Evolutionary conservation across 2,329 filamentous ascomycete species (phyloP).

Genomic region (Fusarium decemcellulare): DNA sequence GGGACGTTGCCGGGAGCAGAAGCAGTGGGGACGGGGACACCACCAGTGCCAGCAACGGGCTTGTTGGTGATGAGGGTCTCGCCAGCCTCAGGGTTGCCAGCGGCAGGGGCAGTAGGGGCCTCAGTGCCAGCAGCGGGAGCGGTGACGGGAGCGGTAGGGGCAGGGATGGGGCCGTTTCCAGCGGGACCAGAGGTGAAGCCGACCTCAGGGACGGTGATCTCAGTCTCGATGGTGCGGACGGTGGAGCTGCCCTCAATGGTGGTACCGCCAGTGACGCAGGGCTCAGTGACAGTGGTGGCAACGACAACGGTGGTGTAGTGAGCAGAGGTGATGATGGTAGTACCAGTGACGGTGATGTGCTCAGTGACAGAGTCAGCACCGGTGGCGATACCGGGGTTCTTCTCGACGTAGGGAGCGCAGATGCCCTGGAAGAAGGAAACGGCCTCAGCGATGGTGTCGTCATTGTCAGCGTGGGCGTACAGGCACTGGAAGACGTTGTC

Average conservation of each 20-base stretch:
- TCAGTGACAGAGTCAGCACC: slow-evolving; percentile 76
- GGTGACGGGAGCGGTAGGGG: slow-evolving; percentile 57
- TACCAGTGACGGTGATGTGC: slow-evolving; percentile 68
- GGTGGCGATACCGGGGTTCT: slow-evolving; percentile 90
- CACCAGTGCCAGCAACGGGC: slow-evolving; percentile 50
- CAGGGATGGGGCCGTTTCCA: slow-evolving; percentile 43
- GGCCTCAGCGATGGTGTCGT: slow-evolving; percentile 77
- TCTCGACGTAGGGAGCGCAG: slow-evolving; percentile 80
- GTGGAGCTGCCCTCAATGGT: slow-evolving; percentile 61
- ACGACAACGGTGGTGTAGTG: slow-evolving; percentile 67
- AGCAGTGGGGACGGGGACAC: slow-evolving; percentile 52
- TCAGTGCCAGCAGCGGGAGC: slow-evolving; percentile 51
- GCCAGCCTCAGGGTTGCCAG: slow-evolving; percentile 37
- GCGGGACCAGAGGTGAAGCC: slow-evolving; percentile 58
- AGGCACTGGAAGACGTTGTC: slow-evolving; percentile 86
- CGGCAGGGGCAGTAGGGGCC: slow-evolving; percentile 28
- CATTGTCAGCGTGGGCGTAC: slow-evolving; percentile 78
- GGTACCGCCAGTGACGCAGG: slow-evolving; percentile 64
- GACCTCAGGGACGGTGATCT: slow-evolving; percentile 68
- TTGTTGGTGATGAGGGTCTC: slow-evolving; percentile 46
- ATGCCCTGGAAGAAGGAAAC: slow-evolving; percentile 92
- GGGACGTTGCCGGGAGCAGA: slow-evolving; percentile 53
- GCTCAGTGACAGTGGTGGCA: slow-evolving; percentile 62
- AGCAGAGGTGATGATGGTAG: slow-evolving; percentile 65
- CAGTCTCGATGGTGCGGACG: slow-evolving; percentile 66